Conservation (phyloP, 2,329 filamentous ascomycete genomes). For the Colletotrichum liriopes region DNA sequence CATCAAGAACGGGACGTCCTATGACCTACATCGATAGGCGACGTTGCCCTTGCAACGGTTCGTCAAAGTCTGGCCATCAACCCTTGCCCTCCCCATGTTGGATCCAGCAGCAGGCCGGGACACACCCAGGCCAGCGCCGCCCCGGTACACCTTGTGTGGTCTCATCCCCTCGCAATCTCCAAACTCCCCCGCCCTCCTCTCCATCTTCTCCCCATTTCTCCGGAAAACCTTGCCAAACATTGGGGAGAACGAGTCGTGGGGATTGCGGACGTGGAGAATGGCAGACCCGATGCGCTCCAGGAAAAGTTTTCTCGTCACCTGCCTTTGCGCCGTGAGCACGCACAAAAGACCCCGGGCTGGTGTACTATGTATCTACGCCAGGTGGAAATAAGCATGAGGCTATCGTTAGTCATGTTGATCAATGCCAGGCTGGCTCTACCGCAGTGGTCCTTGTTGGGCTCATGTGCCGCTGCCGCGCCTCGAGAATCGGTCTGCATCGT, state of each 20-base stretch:
- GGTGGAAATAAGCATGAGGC: background rate
- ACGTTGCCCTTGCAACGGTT: background rate
- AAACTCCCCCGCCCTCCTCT: conserved; percentile 20
- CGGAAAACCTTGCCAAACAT: conserved; percentile 35
- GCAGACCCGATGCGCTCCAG: background rate
- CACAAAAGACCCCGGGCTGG: conserved; percentile 1
- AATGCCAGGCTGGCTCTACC: background rate
- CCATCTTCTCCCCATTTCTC: conserved; percentile 32
- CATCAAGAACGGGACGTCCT: background rate
- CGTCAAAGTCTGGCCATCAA: background rate
- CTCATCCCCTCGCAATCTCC: background rate
- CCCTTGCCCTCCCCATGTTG: background rate
- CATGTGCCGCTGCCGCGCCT: conserved; percentile 18
- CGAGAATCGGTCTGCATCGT: conserved; percentile 5
- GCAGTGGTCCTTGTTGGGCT: background rate
- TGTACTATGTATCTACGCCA: background rate
- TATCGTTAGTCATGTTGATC: conserved; percentile 20
- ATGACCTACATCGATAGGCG: background rate
- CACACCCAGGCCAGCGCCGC: background rate
- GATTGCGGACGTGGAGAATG: background rate
- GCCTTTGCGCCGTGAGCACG: background rate
- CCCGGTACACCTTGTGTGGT: background rate
- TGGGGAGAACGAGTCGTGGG: conserved; percentile 29
- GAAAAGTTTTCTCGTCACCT: conserved; percentile 19
- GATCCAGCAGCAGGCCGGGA: background rate